These are phyloP conservation scores for Podosphaera fusca DNA, from an alignment of 2,329 filamentous ascomycete species.

Conservation along the genomic window DNA sequence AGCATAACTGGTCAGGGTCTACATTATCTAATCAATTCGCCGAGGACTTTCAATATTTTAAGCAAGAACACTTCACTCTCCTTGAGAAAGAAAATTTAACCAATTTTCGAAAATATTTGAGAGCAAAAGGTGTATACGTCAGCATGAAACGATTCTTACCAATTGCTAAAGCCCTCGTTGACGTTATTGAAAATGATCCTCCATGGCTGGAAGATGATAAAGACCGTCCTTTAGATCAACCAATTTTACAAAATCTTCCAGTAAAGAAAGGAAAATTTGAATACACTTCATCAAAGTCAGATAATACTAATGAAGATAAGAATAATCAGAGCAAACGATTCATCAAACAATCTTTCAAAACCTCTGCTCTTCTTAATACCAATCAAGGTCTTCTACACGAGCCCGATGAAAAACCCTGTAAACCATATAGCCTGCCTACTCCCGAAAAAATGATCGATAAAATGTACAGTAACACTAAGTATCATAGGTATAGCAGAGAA, in stretches of 20 bases:
- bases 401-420: background rate
- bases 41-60: background rate
- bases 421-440: background rate
- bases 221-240: background rate
- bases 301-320: background rate
- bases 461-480: background rate
- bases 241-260: background rate
- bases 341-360: background rate
- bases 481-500: background rate
- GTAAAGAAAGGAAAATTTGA: background rate
- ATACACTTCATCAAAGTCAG: background rate
- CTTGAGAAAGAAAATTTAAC: background rate
- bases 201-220: background rate
- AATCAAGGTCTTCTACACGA: background rate
- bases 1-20: background rate
- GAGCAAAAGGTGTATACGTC: background rate
- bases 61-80: background rate
- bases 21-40: background rate
- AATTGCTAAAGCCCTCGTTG: background rate
- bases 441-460: background rate
- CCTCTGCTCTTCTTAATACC: background rate
- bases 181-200: background rate
- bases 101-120: background rate
- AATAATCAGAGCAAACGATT: background rate
- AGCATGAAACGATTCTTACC: background rate